These are phyloP conservation scores for Podospora tetraspora DNA, from an alignment of 495 filamentous ascomycete genomes.

Conservation along the genomic window DNA sequence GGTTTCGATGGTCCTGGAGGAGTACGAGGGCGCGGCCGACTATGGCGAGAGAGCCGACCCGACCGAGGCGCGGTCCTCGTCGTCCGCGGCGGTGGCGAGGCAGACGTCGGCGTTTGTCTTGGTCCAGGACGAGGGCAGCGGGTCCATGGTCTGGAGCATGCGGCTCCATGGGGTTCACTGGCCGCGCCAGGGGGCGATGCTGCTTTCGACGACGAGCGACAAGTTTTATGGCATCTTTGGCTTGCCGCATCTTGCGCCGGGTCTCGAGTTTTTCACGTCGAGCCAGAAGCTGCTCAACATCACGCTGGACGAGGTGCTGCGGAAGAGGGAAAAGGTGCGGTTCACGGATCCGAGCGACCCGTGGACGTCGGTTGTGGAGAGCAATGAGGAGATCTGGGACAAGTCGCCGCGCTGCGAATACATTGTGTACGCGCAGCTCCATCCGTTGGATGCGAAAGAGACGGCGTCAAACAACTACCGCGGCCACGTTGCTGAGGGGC, in stretches of 20 bases:
- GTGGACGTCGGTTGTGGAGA: conserved; percentile 57
- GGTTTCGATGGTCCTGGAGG: conserved; percentile 48
- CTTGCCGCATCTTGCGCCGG: conserved; percentile 74
- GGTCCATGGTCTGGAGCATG: conserved; percentile 67
- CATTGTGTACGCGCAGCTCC: conserved; percentile 80
- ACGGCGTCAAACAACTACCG: conserved; percentile 8
- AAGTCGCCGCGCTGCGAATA: conserved; percentile 78
- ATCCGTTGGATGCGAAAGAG: conserved; percentile 48
- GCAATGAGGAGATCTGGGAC: conserved; percentile 51
- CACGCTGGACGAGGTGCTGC: conserved; percentile 62
- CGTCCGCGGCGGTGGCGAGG: conserved; percentile 36
- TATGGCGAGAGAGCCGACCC: conserved; percentile 28
- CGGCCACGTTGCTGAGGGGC: conserved; percentile 24
- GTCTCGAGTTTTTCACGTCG: conserved; percentile 57
- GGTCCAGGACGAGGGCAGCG: conserved; percentile 63
- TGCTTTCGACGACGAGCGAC: conserved; percentile 83
- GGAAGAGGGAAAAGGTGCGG: conserved; percentile 50
- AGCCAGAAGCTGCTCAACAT: conserved; percentile 63
- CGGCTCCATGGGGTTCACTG: conserved; percentile 79
- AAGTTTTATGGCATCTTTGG: conserved; percentile 88
- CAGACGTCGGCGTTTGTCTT: conserved; percentile 60
- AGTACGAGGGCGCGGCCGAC: conserved; percentile 44
- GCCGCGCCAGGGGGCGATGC: conserved; percentile 63
- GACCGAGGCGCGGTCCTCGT: conserved; percentile 3
- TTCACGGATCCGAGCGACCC: conserved; percentile 46